Base-by-base conservation (phyloP, 495 filamentous ascomycete genomes). In the Aspergillus asperescens region DNA sequence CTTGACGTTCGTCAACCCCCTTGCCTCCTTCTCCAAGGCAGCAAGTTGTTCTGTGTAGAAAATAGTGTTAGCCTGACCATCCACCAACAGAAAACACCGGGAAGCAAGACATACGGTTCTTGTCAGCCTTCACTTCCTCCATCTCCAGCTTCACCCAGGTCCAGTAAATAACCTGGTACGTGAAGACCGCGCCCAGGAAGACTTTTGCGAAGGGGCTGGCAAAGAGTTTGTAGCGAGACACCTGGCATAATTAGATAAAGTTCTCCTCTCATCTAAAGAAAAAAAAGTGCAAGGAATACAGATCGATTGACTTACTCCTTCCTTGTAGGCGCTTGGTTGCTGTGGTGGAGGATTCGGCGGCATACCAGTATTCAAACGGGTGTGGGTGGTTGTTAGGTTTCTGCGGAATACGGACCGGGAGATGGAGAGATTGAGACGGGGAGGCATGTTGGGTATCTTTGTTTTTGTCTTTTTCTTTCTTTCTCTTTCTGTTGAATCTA, bases 131-230 rank as follows among this genome's bases (percentile, higher is more conserved):
- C 24, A 77, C 71, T 65, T 90, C 88, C 53, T 88, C 76, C 48
- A 74, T 78, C 70, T 96, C 92, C n/a, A 97, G 73, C 70, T 88
- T 93, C 68, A 81, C 52, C 93, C 92, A 98, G 18, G 74, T 70
- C 80, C 81, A 94, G 69, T 96, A 95, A 20, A 81, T 67, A 8
- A 88, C 61, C 66, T 98, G 93, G 70, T 95, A 98, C 0, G 86
- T 88, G 67, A 95, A 86, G 19, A 96, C 74, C 12, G 90, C 88
- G 44, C 90, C 83, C 7, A 96, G 77, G 60, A 95, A 85, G 52
- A 87, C 85, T 69, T 96, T 97, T 31, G 78, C 78, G 51, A 97
- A 79, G 10, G 93, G 91, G 6, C 86, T 77, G 22, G 79, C 77
- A 67, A 94, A 95, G 48, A 79, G 78, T 55, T 81, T 84, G 72